Evolutionary conservation across 345 rosid genomes (phyloP).

Genomic region (Salix udensis): DNA sequence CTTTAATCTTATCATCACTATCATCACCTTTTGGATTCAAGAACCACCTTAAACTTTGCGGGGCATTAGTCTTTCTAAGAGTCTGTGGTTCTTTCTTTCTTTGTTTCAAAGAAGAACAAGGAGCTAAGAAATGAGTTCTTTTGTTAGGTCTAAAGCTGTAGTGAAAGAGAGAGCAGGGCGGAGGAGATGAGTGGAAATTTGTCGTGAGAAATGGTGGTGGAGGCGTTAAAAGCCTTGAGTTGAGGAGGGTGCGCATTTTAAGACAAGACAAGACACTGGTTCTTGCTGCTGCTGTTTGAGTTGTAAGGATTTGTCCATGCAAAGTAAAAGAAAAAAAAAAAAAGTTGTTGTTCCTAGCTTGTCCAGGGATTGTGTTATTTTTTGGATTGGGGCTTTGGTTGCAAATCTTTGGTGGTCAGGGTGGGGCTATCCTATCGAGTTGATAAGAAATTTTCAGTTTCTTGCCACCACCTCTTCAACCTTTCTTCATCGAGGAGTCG

Average conservation of each 20-base stretch:
- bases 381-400: too few species aligned
- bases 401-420: not conserved
- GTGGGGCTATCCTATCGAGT: not conserved
- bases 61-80: conserved; percentile 49
- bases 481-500: too few species aligned
- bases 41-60: conserved; percentile 68
- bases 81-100: conserved; percentile 62
- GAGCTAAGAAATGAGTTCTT: conserved; percentile 65
- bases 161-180: conserved; percentile 24
- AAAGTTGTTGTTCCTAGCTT: too few species aligned
- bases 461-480: too few species aligned
- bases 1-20: conserved; percentile 23
- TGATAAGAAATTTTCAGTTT: not conserved
- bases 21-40: conserved; percentile 54
- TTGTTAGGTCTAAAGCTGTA: conserved; percentile 52
- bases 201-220: conserved; percentile 21
- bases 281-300: not conserved
- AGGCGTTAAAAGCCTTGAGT: conserved; percentile 6
- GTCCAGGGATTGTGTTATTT: not conserved
- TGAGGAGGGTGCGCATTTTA: conserved; percentile 38
- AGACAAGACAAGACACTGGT: not conserved
- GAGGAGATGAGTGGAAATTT: conserved; percentile 25
- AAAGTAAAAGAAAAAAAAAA: not conserved
- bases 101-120: conserved; percentile 73
- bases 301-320: not conserved